These are phyloP conservation scores for Pulicaria dysenterica DNA, from an alignment of 129 eudicot species.

Conservation along the genomic window DNA sequence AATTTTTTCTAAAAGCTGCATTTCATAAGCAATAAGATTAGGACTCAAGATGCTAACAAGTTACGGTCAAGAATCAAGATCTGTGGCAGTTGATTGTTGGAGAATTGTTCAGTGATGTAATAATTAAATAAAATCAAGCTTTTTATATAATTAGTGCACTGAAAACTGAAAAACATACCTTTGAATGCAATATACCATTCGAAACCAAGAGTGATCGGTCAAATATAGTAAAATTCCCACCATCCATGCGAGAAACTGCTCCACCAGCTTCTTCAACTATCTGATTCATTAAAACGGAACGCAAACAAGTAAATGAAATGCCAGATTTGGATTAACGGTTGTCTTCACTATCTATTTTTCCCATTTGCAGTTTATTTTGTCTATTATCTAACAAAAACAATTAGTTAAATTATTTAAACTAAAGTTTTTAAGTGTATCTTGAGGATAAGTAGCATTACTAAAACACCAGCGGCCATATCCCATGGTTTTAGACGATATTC, in stretches of 20 bases:
- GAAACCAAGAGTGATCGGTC: conserved; percentile 96
- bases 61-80: background rate
- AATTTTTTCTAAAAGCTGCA: conserved; percentile 90
- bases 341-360: background rate
- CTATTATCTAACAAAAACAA: background rate
- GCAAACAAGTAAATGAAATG: background rate
- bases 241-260: conserved; percentile 91
- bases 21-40: conserved; percentile 35
- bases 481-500: conserved; percentile 98
- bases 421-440: background rate
- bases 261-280: conserved; percentile 99
- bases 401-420: background rate
- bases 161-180: conserved; percentile 49
- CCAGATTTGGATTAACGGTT: background rate
- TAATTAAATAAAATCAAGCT: background rate
- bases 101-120: background rate
- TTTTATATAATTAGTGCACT: no score
- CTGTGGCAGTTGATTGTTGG: background rate
- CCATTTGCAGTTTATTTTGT: background rate
- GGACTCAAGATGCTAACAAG: background rate
- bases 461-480: conserved; percentile 99
- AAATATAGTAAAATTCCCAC: conserved; percentile 71
- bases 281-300: conserved; percentile 37
- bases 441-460: conserved; percentile 59
- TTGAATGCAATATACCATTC: conserved; percentile 74